phyloP scores from a whole-genome alignment of 371 early-diverging fungal genomes.

The Syncephalis fuscata region DNA sequence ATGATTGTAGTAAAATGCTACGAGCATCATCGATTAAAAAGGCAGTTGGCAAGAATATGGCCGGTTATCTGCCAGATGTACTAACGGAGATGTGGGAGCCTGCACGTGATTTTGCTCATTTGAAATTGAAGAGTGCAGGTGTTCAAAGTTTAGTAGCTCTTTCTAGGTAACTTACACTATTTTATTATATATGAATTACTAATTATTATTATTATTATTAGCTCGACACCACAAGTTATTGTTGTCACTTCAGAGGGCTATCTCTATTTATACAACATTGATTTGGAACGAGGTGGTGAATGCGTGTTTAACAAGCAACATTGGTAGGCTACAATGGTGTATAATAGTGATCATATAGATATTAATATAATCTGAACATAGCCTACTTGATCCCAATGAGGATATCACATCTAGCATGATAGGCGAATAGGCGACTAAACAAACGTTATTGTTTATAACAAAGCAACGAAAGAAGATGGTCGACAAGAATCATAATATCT shows the following conservation, averaged over 20 bases:
- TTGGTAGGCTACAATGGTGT: constrained; percentile 8
- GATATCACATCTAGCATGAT: too few relatives aligned
- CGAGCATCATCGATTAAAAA: constrained; percentile 35
- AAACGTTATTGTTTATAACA: too few relatives aligned
- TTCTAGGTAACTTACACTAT: constrained; percentile 26
- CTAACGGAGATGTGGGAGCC: constrained; percentile 92
- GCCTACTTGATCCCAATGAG: too few relatives aligned
- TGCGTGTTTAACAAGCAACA: constrained; percentile 70
- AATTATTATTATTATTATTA: constrained; percentile 9
- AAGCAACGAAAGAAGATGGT: too few relatives aligned
- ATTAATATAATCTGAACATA: too few relatives aligned
- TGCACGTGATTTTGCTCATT: constrained; percentile 79
- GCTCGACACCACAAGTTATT: constrained; percentile 65
- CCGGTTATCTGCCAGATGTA: constrained; percentile 69
- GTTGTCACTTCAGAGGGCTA: constrained; percentile 85
- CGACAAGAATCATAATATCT: too few relatives aligned
- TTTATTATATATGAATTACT: background rate
- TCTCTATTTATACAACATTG: constrained; percentile 80
- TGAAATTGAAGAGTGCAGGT: constrained; percentile 71
- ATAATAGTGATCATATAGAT: too few relatives aligned
- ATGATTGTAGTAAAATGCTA: constrained; percentile 28
- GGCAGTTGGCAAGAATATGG: constrained; percentile 27
- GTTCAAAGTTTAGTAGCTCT: constrained; percentile 69
- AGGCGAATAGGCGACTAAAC: too few relatives aligned
- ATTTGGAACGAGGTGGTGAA: constrained; percentile 82